phyloP scores from a whole-genome alignment of 495 filamentous ascomycete species.

The Glarea lozoyensis region DNA sequence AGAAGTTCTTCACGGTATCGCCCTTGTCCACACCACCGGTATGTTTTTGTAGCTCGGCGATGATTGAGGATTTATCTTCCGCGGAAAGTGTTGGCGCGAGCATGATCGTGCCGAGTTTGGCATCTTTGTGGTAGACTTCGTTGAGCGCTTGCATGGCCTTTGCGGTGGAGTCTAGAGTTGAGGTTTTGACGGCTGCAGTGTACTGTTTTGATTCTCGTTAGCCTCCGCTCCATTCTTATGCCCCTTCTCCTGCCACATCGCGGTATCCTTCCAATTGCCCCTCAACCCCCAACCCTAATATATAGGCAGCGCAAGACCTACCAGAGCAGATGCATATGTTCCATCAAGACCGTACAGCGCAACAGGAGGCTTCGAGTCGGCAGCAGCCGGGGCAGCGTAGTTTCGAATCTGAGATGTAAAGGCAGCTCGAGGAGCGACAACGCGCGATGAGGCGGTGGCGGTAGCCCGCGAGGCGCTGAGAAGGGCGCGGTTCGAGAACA shows the following conservation, averaged over 20 bases:
- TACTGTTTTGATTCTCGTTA: conserved; percentile 49
- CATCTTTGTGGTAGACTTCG: conserved; percentile 65
- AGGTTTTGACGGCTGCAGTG: conserved; percentile 84
- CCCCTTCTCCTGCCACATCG: not conserved
- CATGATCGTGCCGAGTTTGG: conserved; percentile 69
- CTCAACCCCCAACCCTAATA: not conserved
- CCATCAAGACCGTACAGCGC: conserved; percentile 92
- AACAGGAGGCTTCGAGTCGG: conserved; percentile 73
- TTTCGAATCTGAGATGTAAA: conserved; percentile 16
- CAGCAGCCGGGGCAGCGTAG: conserved; percentile 62
- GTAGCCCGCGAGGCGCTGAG: conserved; percentile 47
- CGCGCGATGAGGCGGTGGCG: conserved; percentile 40
- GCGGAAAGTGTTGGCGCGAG: conserved; percentile 66
- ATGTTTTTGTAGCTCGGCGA: conserved; percentile 75
- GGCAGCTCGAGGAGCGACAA: conserved; percentile 12
- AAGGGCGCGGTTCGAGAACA: conserved; percentile 55
- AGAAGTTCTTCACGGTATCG: conserved; percentile 88
- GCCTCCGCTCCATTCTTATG: not conserved
- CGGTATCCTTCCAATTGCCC: not conserved
- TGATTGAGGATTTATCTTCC: conserved; percentile 73
- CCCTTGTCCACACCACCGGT: conserved; percentile 58
- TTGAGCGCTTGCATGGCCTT: conserved; percentile 63
- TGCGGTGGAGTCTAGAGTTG: conserved; percentile 71
- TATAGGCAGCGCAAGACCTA: conserved; percentile 40
- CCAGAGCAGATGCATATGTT: conserved; percentile 96